Base-by-base conservation (phyloP, 1,284 basidiomycete genomes). In the Pholiota adiposa region DNA sequence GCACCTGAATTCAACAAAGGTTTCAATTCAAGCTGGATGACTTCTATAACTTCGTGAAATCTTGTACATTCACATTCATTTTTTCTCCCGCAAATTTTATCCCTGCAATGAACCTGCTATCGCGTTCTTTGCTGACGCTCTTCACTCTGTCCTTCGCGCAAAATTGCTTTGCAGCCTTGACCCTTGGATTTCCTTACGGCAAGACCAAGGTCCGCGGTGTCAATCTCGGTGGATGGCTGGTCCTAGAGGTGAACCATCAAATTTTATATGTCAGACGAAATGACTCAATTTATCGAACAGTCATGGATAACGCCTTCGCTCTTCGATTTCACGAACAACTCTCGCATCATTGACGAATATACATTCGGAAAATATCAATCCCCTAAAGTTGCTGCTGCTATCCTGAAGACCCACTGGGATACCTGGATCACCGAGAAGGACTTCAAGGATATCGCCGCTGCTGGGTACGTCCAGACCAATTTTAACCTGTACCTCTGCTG, bases 301-400 rank as follows among this genome's bases (percentile, higher is more conserved):
- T 89, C 91, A 19, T 93, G 90, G 90, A 91, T 93, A 63, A 93
- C 90, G 0, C 94, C 94, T 11, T 90, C 88, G 48, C 72, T 96
- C 18, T 97, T 95, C 69, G 90, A 93, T 65, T 78, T 82, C 66
- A 93, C 92, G 0, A 86, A 75, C 2, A 89, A 93, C 71, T 62
- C 72, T 25, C 76, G 73, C 41, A 90, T 88, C 59, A 73, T 95
- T 60, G 93, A 96, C 73, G 93, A 97, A 73, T 97, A 84, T 79
- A 96, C 96, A 0, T 96, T 92, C 65, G 82, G 87, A 46, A 86
- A 69, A 82, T 38, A 83, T 61, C 87, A 92, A 67, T 72, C 82
- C 64, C 69, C 70, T 19, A 64, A 69, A 41, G 81, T 76, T 0
- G 90, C 88, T 0, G 67, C 70, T 19, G 65, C 70, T 33, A 73